Conservation (phyloP, 2,329 filamentous ascomycete genomes). For the Lojkania enalia region DNA sequence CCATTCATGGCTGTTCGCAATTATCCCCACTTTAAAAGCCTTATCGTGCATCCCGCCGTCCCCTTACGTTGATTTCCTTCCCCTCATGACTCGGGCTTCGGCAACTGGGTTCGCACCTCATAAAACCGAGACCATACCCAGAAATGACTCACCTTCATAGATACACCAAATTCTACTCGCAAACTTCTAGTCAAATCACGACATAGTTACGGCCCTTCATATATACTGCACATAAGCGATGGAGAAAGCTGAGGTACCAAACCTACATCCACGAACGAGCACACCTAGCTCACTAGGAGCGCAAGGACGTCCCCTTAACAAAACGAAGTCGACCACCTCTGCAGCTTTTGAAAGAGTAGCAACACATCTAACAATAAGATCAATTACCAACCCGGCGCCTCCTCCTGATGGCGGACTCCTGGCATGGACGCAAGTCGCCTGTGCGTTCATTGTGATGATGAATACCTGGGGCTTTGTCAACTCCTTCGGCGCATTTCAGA, state of each 20-base stretch:
- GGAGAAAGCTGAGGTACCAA: conserved; percentile 17
- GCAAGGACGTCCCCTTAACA: conserved; percentile 11
- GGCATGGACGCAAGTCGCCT: conserved; percentile 38
- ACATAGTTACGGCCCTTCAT: background rate
- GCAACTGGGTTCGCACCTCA: conserved; percentile 5
- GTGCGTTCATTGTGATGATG: conserved; percentile 34
- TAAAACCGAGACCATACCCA: background rate
- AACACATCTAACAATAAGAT: conserved; percentile 40
- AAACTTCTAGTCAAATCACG: background rate
- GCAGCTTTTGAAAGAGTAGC: conserved; percentile 31
- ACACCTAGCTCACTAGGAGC: conserved; percentile 7
- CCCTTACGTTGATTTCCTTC: background rate
- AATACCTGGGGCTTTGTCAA: conserved; percentile 48
- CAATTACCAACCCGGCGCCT: conserved; percentile 35
- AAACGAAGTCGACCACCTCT: conserved; percentile 18
- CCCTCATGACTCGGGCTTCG: conserved; percentile 9
- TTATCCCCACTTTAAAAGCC: background rate
- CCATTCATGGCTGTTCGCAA: no score
- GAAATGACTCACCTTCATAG: conserved; percentile 11
- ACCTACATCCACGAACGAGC: conserved; percentile 7
- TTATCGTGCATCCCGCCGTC: no score
- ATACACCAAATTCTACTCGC: background rate
- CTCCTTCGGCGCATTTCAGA: conserved; percentile 52
- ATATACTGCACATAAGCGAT: conserved; percentile 3
- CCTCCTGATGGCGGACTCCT: conserved; percentile 50